Evolutionary conservation across 1,284 basidiomycete genomes (phyloP), one percentile per base, ranked within the genome.

Genomic region (Apiotrichum siamense): DNA sequence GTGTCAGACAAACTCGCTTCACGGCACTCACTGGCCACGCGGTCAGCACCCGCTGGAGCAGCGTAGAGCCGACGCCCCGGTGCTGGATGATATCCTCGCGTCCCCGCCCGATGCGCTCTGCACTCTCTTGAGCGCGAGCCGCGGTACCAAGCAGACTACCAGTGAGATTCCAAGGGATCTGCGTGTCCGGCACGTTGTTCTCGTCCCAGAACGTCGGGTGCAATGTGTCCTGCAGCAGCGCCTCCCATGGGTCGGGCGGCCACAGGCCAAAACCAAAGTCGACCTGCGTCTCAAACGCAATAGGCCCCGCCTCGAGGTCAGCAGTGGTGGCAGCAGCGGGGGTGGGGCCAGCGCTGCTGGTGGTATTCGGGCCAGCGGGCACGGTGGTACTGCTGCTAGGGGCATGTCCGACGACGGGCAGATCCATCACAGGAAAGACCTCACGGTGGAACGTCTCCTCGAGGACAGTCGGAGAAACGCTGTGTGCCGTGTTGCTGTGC

Each of bases 21-120:
- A 35, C 26, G 12, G 18, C 11, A 62, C 62, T 55, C 44, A 66
- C 64, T 17, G 55, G 59, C 47, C 56, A 65, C 17, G 51, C 33
- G 4, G 32, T 27, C 39, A 54, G 31, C 10, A 65, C 23, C 17
- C 56, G 50, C 15, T 47, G 39, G 12, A 63, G 41, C 15, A 65
- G 25, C 9, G 35, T 49, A 12, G 47, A 49, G 18, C 47, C 51
- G 12, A 57, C 41, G 18, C 18, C 24, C 7, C 36, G 24, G 11
- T 24, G 35, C 13, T 26, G 26, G 7, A 27, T n/a, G 11, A 38
- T 38, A 11, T 7, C 7, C 26, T 43, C 44, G 29, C 21, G 35
- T 29, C 20, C n/a, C 4, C 33, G 44, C n/a, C 38, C 40, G 7
- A 38, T 25, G 12, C 54, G 47, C 33, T 55, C 54, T 2, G 54